Base-by-base conservation (phyloP, 768 basidiomycete genomes). In the Lactifluus hygrophoroides region DNA sequence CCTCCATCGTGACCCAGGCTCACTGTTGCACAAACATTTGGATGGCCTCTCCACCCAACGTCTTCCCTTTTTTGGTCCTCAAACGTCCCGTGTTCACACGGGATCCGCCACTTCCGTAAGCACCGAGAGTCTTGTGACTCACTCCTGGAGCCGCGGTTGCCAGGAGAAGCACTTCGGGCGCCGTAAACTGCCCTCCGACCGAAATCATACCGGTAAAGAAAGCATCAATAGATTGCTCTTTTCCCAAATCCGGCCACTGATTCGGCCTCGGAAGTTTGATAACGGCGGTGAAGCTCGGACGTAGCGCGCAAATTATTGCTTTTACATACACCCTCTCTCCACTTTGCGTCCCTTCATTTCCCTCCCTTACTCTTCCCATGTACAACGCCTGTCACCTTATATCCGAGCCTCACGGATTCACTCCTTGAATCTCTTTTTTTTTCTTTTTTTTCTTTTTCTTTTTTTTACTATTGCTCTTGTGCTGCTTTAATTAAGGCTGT, bases 201-300 rank as follows among this genome's bases (percentile, higher is more conserved):
- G 19, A 34, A 37, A 48, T 11, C 17, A 25, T 50, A 23, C 21
- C 17, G 9, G 32, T 32, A 30, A 21, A 23, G 35, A 54, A 34
- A 27, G 14, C 5, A 48, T 48, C 37, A 46, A 50, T 42, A 43
- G 30, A n/a, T 48, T 44, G 40, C 28, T 42, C 11, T 47, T 4
- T 30, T 37, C 11, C 55, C 30, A 25, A 23, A 46, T 42, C 28
- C 2, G 55, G 45, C 11, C 16, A 57, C 56, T 57, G 56, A 57
- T 57, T 57, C 49, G 56, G 56, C 42, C 49, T 51, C 30, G 25
- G 48, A 51, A 44, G 49, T 51, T 57, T 51, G 56, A 57, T 57
- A 57, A 57, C 56, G 56, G 49, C 42, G 49, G 30, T 23, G 35
- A 23, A 35, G 14, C 35, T 38, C 50, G 48, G 48, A 50, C 14